Base-by-base conservation (phyloP, 805 yeast genomes). In the Cyberlindnera nakhonratchasimensis region DNA sequence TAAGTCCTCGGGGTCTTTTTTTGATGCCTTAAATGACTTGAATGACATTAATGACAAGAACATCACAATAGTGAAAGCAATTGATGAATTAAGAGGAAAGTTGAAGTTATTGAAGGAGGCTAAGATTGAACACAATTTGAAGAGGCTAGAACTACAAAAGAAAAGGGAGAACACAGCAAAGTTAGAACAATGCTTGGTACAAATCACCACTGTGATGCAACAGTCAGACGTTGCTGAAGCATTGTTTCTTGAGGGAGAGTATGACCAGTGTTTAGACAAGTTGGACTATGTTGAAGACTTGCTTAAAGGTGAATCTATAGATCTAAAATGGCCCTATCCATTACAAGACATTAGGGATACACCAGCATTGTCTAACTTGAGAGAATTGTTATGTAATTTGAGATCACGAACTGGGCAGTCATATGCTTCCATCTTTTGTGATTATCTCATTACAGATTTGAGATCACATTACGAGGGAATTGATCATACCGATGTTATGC, bases 1-100 rank as follows among this genome's bases (percentile, higher is more conserved):
- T 4, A 76, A 77, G 49, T 84, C 96, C 0, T 86, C 96, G 0
- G 79, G 80, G 40, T 80, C 90, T 7, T 91, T 93, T 57, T 89
- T 89, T 63, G 79, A 79, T 39, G 90, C 96, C 0, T 67, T 95
- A 41, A 86, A 81, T 40, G 95, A 88, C 48, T 74, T 93, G 43
- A 80, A 80, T 53, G 70, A 68, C 7, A 79, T 90, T 26, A 76
- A 80, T 36, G 57, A 62, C 2, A 76, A 75, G 47, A 77, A 90
- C 3, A 63, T 68, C 11, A 58, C 61, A 11, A 74, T 89, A 19
- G 66, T 82, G 0, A 57, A 61, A 5, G 66, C 71, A 29, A 67
- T 82, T 36, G 59, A 71, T 24, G 54, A 58, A 0, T 63, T 90
- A n/a, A 66, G 70, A 28, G 43, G 54, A 0, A 70, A 74, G 14